Base-by-base conservation (phyloP, 2,329 filamentous ascomycete genomes). In the Venturia carpophila region DNA sequence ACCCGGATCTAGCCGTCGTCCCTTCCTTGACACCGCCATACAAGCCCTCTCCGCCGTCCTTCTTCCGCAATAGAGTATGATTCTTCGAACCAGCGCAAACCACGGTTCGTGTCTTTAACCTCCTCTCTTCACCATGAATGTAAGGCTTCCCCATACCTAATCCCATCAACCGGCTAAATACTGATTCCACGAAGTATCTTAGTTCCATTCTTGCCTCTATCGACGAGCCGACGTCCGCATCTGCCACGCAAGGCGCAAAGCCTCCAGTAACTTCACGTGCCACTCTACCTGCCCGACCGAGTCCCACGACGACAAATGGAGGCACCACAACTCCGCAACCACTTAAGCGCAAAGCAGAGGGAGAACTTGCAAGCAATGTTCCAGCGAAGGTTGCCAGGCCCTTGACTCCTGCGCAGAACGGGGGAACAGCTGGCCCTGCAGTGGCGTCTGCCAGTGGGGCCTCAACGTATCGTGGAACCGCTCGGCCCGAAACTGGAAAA, bases 301-400 rank as follows among this genome's bases (percentile, higher is more conserved):
- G n/a, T 21, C 39, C 30, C 21, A 13, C 63, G 43, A 19, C 66
- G 41, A 56, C 55, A n/a, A 39, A 52, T 39, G 42, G 62, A 9
- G 62, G 42, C 24, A 30, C 34, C 13, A n/a, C 41, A 37, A 77
- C 76, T 64, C 71, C 73, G 70, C 73, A 71, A 47, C 41, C 66
- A 34, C 64, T 66, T 7, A 78, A 77, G 69, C 74, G 75, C 67
- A 77, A 77, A 68, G 75, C 75, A 61, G 75, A 75, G 27, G 71
- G 72, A n/a, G 69, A 74, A 17, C 30, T 65, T 30, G 37, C 17
- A 9, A 62, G 64, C 58, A 72, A 69, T 69, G 72, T 63, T n/a
- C 27, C 55, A 11, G 42, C 21, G 24, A 65, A 60, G 39, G 41
- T 39, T 73, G 69, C 68, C 68, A 69, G 41, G 71, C 68, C 41